phyloP scores from a whole-genome alignment of 345 rosid genomes.

The Populus tremula region DNA sequence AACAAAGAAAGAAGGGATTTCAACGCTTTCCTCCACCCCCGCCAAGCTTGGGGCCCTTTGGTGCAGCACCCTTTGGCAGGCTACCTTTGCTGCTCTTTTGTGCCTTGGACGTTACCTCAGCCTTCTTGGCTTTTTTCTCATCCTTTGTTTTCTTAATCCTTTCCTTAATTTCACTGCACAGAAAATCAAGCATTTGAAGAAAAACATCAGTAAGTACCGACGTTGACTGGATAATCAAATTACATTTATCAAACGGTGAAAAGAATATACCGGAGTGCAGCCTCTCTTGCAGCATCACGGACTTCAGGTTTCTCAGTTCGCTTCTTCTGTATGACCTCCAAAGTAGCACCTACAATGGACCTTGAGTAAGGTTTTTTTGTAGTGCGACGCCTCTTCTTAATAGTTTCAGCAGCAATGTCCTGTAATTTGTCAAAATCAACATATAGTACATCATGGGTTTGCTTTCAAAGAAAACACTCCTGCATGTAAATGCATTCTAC shows the following conservation, averaged over 20 bases:
- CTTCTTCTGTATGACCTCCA: constrained; percentile 68
- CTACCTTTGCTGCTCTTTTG: constrained; percentile 51
- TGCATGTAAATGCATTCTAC: background rate
- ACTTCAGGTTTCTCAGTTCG: constrained; percentile 71
- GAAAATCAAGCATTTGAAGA: background rate
- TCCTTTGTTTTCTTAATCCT: constrained; percentile 84
- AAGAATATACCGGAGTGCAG: constrained; percentile 47
- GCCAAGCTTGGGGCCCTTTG: constrained; percentile 61
- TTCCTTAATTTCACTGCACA: constrained; percentile 69
- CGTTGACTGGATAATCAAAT: background rate
- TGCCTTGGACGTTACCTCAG: constrained; percentile 51
- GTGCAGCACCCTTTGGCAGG: constrained; percentile 45
- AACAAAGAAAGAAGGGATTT: constrained; percentile 7
- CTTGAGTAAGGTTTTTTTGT: constrained; percentile 72
- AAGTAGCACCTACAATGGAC: constrained; percentile 69
- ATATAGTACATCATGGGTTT: background rate
- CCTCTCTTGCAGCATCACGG: constrained; percentile 64
- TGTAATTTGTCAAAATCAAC: constrained; percentile 6
- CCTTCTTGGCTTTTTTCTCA: constrained; percentile 84
- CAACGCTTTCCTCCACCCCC: constrained; percentile 79
- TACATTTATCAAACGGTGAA: background rate
- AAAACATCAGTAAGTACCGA: background rate
- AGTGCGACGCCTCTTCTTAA: constrained; percentile 53
- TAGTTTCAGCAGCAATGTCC: constrained; percentile 62
- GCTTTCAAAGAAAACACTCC: background rate